Base-by-base conservation (phyloP, 257 asterid species). In the Oldenlandia corymbosa region DNA sequence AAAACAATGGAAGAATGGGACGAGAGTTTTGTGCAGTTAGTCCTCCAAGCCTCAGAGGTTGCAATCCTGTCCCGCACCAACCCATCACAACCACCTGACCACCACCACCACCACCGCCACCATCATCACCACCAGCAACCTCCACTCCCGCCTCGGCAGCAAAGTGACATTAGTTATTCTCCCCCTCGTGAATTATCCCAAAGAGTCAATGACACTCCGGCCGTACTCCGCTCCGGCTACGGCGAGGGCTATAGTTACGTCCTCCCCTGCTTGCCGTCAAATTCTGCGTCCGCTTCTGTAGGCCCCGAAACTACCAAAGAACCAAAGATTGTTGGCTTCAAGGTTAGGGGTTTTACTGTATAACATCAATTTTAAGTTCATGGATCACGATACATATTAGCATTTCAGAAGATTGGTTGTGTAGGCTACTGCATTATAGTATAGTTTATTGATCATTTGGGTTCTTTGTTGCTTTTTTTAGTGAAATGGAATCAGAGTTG, bases 141-240 rank as follows among this genome's bases (percentile, higher is more conserved):
- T 10, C 72, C 58, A 3, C 67, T 28, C 1, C 68, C 60, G 50
- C 67, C 53, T 31, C 74, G 71, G 49, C 64, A 59, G 51, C 53
- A 37, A 36, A 26, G 47, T 51, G 42, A 56, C 14, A 34, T 70
- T 68, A 81, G 73, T 66, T 78, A 80, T 64, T 86, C 96, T 12
- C 98, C 96, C 62, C 98, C 98, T 51, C 84, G 88, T 41, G 81
- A 83, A 70, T 74, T 88, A 75, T 84, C 98, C n/a, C 98, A 91
- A 83, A 73, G 87, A 68, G 52, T 76, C 8, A 73, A 3, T 18
- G 75, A 75, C 20, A 0, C 58, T 53, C 58, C 59, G 26, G 46
- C n/a, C 18, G 37, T 42, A 50, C 47, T n/a, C 24, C 30, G 46
- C 26, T 8, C 2, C 45, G 10, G 62, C 46, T 28, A 43, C 10